Conservation (phyloP, 164 flowering plant genomes). For the Annona cherimola region DNA sequence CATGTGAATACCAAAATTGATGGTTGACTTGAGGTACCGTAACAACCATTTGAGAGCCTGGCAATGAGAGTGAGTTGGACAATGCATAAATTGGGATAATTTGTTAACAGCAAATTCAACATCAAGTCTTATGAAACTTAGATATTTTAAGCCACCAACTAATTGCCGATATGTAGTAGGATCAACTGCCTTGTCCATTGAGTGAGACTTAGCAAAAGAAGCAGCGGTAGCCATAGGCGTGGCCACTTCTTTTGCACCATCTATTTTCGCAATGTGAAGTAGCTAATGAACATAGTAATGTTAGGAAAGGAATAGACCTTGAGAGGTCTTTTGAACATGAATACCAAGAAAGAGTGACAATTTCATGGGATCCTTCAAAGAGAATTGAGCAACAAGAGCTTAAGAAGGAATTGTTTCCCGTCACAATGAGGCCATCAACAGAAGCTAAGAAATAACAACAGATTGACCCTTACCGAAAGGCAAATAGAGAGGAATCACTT, state of each 20-base stretch:
- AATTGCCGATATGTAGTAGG: background rate
- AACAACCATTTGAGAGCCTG: background rate
- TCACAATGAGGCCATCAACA: slow-evolving; percentile 1
- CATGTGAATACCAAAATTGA: background rate
- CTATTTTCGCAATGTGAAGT: background rate
- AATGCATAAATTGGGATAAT: slow-evolving; percentile 9
- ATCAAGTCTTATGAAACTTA: background rate
- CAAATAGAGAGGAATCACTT: slow-evolving; percentile 3
- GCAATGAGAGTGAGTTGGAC: slow-evolving; percentile 6
- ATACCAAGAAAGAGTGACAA: background rate
- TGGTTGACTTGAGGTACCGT: slow-evolving; percentile 2
- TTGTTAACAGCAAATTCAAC: slow-evolving; percentile 6
- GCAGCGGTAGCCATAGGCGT: background rate
- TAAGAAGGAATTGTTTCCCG: background rate
- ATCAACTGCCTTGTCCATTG: background rate
- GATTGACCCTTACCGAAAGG: background rate
- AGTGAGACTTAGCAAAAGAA: background rate
- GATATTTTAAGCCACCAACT: slow-evolving; percentile 2
- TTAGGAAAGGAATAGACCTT: background rate
- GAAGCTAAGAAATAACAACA: background rate
- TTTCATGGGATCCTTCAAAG: background rate
- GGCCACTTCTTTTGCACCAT: background rate
- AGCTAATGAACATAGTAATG: background rate
- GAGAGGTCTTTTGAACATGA: background rate
- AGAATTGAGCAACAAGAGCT: background rate